Base-by-base conservation (phyloP, 768 basidiomycete species). In the Leucosporidium scottii region DNA sequence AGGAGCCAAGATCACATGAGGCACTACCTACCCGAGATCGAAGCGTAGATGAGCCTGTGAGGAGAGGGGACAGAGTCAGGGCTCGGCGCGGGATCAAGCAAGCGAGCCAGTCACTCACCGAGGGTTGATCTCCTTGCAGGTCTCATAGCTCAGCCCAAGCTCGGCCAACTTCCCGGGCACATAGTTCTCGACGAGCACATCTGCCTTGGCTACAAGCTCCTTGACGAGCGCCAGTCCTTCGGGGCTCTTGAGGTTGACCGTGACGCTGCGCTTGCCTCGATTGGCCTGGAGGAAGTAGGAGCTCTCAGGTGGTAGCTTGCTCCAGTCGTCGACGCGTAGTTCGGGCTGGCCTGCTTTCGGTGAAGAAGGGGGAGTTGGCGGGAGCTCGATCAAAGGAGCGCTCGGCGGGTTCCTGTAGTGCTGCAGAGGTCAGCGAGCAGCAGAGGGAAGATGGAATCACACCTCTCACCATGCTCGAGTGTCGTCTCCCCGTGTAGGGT, bases 231-330 rank as follows among this genome's bases (percentile, higher is more conserved):
- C 85, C 3, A 89, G 82, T 0, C 93, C 93, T 72, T 87, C 84
- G 1, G 84, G 80, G 1, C 80, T 79, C 78, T 94, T 96, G 80
- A 97, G 86, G 78, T 97, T 89, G 21, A 94, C 85, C 10, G 91
- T 92, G 51, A 93, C 82, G 8, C 90, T 92, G 36, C 89, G 84
- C 77, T 93, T 93, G 78, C 91, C 91, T 60, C 93, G 82, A 77
- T 97, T 97, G 0, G 84, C 85, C 0, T 89, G 84, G 9, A 97
- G 83, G 77, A 94, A 97, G 77, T 97, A 97, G 0, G 93, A 91
- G 5, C 91, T 90, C 77, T 97, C 93, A 15, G 91, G 85, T 13
- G 91, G 91, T 0, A 91, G 82, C 75, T 89, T 39, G 54, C 59
- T 60, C 71, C 73, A 73, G 44, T 72, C 78, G 72, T 66, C 73